Evolutionary conservation across 208 protist species (phyloP).

Genomic region (Wallacemonas rigidus): DNA sequence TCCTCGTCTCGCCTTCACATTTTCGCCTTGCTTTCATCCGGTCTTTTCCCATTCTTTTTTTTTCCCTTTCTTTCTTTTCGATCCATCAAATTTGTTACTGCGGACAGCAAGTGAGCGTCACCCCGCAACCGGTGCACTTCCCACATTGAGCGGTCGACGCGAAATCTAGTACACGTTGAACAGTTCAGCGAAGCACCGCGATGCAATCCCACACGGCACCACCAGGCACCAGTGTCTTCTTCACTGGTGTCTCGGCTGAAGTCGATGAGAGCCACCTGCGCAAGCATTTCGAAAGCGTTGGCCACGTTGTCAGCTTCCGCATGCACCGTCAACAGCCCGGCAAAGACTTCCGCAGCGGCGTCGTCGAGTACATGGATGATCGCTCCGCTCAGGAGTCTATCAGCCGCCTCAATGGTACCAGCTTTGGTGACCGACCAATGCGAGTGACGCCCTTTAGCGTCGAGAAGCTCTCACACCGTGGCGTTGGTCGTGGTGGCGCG

Average conservation of each 20-base stretch:
- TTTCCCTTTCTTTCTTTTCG: neutral
- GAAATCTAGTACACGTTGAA: neutral
- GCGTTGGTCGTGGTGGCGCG: slow-evolving; percentile 24
- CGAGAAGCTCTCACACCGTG: slow-evolving; percentile 22
- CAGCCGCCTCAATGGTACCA: slow-evolving; percentile 65
- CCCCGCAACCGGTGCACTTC: too few species aligned
- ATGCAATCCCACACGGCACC: neutral
- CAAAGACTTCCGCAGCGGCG: slow-evolving; percentile 75
- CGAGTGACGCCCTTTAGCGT: slow-evolving; percentile 50
- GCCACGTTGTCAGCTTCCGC: slow-evolving; percentile 75
- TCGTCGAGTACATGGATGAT: slow-evolving; percentile 82
- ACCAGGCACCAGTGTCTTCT: slow-evolving; percentile 56
- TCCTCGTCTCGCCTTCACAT: neutral
- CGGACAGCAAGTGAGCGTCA: too few species aligned
- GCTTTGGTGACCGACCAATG: slow-evolving; percentile 73
- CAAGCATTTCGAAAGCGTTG: slow-evolving; percentile 86
- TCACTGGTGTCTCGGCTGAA: slow-evolving; percentile 77
- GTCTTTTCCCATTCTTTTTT: neutral
- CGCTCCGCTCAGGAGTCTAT: slow-evolving; percentile 78
- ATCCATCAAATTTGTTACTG: too few species aligned
- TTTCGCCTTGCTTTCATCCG: neutral
- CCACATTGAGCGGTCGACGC: neutral
- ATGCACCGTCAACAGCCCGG: slow-evolving; percentile 60
- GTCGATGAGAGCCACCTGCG: slow-evolving; percentile 60
- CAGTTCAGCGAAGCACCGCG: neutral